Evolutionary conservation across 257 asterid species (phyloP).

Genomic region (Solanum chmielewskii): DNA sequence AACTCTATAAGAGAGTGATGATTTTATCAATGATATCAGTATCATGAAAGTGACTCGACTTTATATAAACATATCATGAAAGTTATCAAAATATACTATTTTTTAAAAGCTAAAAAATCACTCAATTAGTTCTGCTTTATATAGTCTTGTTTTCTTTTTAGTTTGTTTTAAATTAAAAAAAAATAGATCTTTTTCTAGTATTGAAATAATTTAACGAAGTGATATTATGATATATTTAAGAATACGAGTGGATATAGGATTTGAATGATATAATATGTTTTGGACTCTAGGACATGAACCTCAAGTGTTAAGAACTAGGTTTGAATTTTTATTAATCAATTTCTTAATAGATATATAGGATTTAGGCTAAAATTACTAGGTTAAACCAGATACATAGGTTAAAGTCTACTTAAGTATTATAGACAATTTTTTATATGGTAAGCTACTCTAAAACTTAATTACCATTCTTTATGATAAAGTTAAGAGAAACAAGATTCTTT

Average conservation of each 20-base stretch:
- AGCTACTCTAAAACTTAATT: neutral
- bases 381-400: too few species aligned
- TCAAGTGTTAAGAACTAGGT: neutral
- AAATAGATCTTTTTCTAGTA: neutral
- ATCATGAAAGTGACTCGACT: neutral
- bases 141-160: neutral
- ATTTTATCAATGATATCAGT: too few species aligned
- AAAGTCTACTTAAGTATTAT: neutral
- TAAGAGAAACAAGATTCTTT: too few species aligned
- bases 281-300: neutral
- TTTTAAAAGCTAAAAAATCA: too few species aligned
- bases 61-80: neutral
- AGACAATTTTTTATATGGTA: neutral
- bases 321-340: neutral
- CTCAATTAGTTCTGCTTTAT: neutral
- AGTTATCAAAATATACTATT: too few species aligned
- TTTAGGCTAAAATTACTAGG: neutral
- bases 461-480: neutral
- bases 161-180: too few species aligned
- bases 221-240: neutral
- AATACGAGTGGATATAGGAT: neutral
- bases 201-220: neutral
- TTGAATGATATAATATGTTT: neutral
- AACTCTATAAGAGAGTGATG: too few species aligned
- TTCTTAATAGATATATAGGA: neutral